Percentiles rank a stretch among this genome's conserved stretches.
Evolutionary conservation across 202 grass and related monocot species (phyloP).

Genomic region (Musa balbisiana): DNA sequence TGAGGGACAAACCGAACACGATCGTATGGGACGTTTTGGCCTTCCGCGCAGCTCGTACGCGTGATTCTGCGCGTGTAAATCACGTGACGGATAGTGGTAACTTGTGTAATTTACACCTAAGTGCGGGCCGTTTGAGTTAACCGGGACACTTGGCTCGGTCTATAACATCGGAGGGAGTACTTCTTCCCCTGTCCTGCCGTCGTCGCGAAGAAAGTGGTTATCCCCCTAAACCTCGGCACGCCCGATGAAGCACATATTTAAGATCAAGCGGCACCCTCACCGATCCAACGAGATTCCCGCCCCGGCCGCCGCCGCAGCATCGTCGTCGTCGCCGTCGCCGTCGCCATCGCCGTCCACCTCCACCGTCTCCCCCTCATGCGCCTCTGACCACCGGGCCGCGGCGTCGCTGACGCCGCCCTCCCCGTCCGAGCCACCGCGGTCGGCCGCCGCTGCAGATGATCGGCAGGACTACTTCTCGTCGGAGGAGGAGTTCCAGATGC

Average conservation of each 20-base stretch:
- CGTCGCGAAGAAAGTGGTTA: background rate
- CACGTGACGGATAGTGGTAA: background rate
- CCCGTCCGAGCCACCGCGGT: background rate
- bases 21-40: background rate
- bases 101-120: background rate
- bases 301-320: slow-evolving; percentile 11
- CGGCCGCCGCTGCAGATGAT: slow-evolving; percentile 3
- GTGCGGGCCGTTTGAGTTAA: background rate
- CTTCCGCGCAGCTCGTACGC: background rate
- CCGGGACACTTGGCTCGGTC: background rate
- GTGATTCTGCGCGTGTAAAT: background rate
- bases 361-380: slow-evolving; percentile 28
- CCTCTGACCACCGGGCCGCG: slow-evolving; percentile 35
- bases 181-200: background rate
- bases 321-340: slow-evolving; percentile 23
- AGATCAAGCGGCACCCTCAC: slow-evolving; percentile 76
- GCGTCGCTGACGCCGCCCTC: slow-evolving; percentile 11
- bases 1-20: too few species aligned
- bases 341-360: slow-evolving; percentile 20
- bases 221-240: background rate
- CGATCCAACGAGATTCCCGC: slow-evolving; percentile 62
- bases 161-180: background rate
- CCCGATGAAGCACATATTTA: slow-evolving; percentile 90
- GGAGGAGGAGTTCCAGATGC: slow-evolving; percentile 99
- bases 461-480: slow-evolving; percentile 70